phyloP scores from a whole-genome alignment of 1,284 basidiomycete species.

The Heterobasidion annosum region DNA sequence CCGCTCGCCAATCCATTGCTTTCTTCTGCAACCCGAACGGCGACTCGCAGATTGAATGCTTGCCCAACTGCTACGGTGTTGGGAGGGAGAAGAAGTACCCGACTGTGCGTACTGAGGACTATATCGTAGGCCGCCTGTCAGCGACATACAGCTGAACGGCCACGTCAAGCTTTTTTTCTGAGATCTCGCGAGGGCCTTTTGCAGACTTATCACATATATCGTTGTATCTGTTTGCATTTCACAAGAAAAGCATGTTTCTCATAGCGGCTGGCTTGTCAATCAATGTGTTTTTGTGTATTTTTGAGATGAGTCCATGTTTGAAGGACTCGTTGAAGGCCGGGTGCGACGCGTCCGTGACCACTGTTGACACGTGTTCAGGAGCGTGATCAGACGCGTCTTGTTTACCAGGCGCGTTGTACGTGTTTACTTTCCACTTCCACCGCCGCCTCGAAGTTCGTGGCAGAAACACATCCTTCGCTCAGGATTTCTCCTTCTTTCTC shows the following conservation, averaged over 20 bases:
- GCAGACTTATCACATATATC: no score
- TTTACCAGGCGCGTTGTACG: not conserved
- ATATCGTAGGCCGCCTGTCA: constrained; percentile 65
- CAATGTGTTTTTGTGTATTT: no score
- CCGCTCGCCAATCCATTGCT: constrained; percentile 71
- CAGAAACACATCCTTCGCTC: no score
- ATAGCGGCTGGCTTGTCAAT: no score
- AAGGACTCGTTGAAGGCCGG: no score
- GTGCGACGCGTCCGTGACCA: no score
- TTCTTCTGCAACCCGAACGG: constrained; percentile 86
- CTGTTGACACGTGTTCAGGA: not conserved
- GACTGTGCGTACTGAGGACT: constrained; percentile 63
- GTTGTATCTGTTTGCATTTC: no score
- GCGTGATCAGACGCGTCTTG: constrained; percentile 1
- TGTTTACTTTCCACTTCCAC: not conserved
- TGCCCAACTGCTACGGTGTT: constrained; percentile 54
- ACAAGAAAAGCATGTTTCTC: no score
- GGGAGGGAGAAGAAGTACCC: constrained; percentile 52
- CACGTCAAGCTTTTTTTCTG: not conserved
- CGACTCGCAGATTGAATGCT: constrained; percentile 55
- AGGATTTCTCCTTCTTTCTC: not conserved
- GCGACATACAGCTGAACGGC: constrained; percentile 38
- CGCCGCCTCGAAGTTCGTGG: not conserved
- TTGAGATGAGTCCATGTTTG: no score
- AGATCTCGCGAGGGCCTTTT: not conserved